Evolutionary conservation across 2,329 filamentous ascomycete species (phyloP), one percentile per base, ranked within the genome.

Genomic region (Aureobasidium sp.): DNA sequence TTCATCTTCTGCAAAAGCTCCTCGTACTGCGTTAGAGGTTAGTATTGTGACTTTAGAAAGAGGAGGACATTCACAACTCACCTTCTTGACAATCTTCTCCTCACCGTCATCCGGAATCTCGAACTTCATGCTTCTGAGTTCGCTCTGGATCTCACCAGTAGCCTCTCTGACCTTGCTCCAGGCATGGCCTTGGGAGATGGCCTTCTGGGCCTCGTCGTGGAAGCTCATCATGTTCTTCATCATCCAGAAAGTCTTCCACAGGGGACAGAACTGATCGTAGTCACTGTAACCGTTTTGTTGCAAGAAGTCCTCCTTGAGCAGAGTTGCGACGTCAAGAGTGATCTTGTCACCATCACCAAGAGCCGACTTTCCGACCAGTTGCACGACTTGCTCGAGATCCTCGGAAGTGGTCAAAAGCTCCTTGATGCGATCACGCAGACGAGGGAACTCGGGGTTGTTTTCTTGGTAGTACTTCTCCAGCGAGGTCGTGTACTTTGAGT

Each of bases 171-270:
- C 88, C 84, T 96, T 97, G 73, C 81, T 80, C 94, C 94, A 99
- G 77, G 80, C 88, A 77, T 93, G 89, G 64, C 94, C 94, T 76
- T 96, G 91, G 6, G 89, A 83, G 72, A 99, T 84, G 7, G 91
- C 91, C 84, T 97, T 97, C 76, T 97, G 93, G 27, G 91, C 87
- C 81, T 99, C 94, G 71, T 99, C 95, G 74, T 97, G 91, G 84
- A 93, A 99, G 63, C 88, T 90, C 82, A 99, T 90, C 86, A 99
- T 97, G 66, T 91, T 88, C 84, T 96, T 97, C 94, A 99, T 99
- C 94, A 99, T 97, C 88, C 94, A 99, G 76, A 96, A 89, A 0
- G 94, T 99, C 87, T 99, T 99, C 94, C 94, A 99, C 72, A 99
- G 84, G 54, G 94, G 94, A 74, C 94, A 99, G 85, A 96, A 99